These are phyloP conservation scores for Trypanosoma rangeli DNA, from an alignment of 208 protist species.

Conservation along the genomic window DNA sequence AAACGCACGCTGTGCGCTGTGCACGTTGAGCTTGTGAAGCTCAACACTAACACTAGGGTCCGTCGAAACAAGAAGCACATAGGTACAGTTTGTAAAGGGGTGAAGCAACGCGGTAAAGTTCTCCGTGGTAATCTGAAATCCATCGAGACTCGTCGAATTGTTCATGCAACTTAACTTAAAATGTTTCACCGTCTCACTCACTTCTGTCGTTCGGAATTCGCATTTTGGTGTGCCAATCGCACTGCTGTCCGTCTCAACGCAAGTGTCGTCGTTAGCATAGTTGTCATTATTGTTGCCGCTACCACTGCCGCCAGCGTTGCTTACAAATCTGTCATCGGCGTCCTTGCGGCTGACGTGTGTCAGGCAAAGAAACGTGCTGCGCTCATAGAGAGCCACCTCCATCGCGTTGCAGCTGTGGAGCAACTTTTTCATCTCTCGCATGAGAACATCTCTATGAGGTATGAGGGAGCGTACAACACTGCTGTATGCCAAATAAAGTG, in stretches of 20 bases:
- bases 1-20: conserved; percentile 56
- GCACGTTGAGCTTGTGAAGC: conserved; percentile 80
- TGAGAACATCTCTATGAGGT: conserved; percentile 94
- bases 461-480: conserved; percentile 97
- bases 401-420: conserved; percentile 95
- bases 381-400: conserved; percentile 98
- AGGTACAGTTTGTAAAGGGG: conserved; percentile 86
- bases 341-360: conserved; percentile 83
- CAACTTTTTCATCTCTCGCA: conserved; percentile 92
- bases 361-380: conserved; percentile 97
- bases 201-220: conserved; percentile 77
- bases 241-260: neutral
- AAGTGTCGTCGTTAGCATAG: neutral
- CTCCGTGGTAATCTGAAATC: conserved; percentile 69
- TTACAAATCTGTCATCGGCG: conserved; percentile 15
- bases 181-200: conserved; percentile 90
- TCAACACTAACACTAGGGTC: conserved; percentile 70
- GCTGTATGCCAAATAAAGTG: conserved; percentile 96
- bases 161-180: conserved; percentile 93
- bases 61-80: conserved; percentile 82
- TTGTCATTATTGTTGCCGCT: neutral
- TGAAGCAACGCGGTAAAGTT: conserved; percentile 79
- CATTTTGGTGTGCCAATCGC: conserved; percentile 21
- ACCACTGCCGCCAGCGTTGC: neutral
- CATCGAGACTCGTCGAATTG: conserved; percentile 80